Percentiles rank a stretch among this genome's conserved stretches.
These are phyloP conservation scores for Lomentospora prolificans DNA, from an alignment of 2,329 filamentous ascomycete species.

Conservation along the genomic window DNA sequence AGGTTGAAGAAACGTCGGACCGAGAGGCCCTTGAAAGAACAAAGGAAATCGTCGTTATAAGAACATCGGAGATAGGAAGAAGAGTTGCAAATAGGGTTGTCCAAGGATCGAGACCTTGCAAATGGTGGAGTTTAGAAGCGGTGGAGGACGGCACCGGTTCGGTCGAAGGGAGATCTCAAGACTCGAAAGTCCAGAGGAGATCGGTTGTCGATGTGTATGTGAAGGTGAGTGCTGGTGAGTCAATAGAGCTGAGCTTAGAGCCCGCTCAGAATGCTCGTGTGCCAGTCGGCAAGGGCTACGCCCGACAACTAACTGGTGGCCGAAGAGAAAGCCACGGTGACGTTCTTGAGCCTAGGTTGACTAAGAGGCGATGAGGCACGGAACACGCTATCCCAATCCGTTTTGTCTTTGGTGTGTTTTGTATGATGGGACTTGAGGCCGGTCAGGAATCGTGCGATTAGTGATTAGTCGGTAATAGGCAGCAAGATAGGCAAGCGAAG, in stretches of 20 bases:
- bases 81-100: background rate
- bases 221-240: background rate
- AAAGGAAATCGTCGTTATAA: slow-evolving; percentile 32
- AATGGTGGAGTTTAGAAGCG: background rate
- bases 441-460: too few species aligned
- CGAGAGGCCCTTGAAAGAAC: slow-evolving; percentile 20
- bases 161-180: background rate
- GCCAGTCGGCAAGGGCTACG: background rate
- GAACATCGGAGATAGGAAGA: slow-evolving; percentile 22
- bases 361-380: background rate
- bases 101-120: background rate
- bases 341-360: background rate
- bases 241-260: background rate
- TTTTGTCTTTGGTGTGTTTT: background rate
- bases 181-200: background rate
- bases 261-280: background rate
- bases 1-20: slow-evolving; percentile 15
- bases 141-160: slow-evolving; percentile 7
- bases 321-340: background rate
- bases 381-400: background rate
- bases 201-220: background rate
- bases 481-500: background rate
- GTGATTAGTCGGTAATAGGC: background rate
- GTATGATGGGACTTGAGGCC: too few species aligned
- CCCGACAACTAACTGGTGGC: background rate